A percentile compares a stretch with the other conserved stretches of the same genome.
Conservation (phyloP, 2,329 filamentous ascomycete species). For the Colletotrichum sp. region DNA sequence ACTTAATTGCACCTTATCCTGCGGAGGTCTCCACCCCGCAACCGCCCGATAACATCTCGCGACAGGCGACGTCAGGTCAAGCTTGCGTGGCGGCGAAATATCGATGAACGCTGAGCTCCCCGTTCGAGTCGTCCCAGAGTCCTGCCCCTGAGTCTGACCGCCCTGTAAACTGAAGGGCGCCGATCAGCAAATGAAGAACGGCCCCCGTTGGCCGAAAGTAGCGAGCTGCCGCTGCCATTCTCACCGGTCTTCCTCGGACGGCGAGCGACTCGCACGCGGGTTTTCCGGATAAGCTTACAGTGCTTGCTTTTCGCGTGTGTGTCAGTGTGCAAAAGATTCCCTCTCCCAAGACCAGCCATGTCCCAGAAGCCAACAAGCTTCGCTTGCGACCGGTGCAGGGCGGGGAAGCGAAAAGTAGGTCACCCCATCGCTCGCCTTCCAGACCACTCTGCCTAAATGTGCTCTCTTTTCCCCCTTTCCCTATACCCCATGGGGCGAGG, state of each 20-base stretch:
- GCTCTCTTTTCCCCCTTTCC: not conserved
- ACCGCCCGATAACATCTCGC: not conserved
- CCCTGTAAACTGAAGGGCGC: not conserved
- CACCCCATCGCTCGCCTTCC: not conserved
- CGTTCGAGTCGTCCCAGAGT: not conserved
- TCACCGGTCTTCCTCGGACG: not conserved
- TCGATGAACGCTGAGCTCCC: not conserved
- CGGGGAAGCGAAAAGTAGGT: slow-evolving; percentile 17
- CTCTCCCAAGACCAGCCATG: not conserved
- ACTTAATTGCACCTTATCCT: not conserved
- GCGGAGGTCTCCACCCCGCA: slow-evolving; percentile 16
- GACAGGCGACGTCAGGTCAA: not conserved
- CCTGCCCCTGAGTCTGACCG: not conserved
- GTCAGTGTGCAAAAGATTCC: not conserved
- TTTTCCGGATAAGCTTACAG: not conserved
- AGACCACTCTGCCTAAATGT: not conserved
- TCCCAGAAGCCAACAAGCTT: slow-evolving; percentile 16
- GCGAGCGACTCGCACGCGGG: not conserved
- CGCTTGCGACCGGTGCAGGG: slow-evolving; percentile 14
- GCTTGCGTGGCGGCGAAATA: not conserved
- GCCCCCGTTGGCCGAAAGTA: not conserved
- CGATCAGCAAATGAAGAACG: not conserved
- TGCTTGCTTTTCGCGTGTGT: not conserved
- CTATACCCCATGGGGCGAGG: not conserved
- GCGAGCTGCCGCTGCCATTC: not conserved